phyloP scores from a whole-genome alignment of 352 stramenopile species.

The Globisporangium splendens region DNA sequence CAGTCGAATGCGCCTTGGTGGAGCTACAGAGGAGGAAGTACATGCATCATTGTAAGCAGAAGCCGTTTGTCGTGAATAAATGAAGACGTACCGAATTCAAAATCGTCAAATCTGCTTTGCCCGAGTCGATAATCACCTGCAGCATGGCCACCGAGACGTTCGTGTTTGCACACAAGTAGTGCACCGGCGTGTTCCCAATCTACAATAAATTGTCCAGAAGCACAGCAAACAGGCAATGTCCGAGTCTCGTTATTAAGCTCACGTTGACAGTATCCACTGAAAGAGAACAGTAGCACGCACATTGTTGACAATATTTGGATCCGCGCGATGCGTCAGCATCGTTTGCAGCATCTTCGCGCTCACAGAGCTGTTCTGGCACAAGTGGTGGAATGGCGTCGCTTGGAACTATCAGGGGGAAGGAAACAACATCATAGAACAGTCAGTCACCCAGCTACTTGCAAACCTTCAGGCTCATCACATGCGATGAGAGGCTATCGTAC shows the following conservation, averaged over 20 bases:
- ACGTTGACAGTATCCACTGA: no score
- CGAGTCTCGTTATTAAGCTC: neutral
- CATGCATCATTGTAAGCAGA: no score
- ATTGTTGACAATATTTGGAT: conserved; percentile 77
- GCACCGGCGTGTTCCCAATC: conserved; percentile 74
- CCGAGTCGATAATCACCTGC: conserved; percentile 48
- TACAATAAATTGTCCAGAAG: conserved; percentile 18
- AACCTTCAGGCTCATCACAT: no score
- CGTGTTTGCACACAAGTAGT: conserved; percentile 74
- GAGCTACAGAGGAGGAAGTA: conserved; percentile 21
- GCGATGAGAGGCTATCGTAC: no score
- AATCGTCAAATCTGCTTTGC: conserved; percentile 59
- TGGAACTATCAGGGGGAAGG: conserved; percentile 43
- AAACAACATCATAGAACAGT: conserved; percentile 1
- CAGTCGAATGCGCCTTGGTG: conserved; percentile 65
- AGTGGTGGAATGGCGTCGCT: conserved; percentile 65
- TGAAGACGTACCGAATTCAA: conserved; percentile 45
- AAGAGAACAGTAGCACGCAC: conserved; percentile 20
- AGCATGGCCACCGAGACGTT: conserved; percentile 54
- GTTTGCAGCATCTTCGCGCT: conserved; percentile 34
- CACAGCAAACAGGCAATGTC: neutral
- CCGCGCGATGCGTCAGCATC: conserved; percentile 54
- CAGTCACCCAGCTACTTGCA: no score
- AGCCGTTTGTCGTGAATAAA: no score
- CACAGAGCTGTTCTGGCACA: conserved; percentile 63